phyloP scores from a whole-genome alignment of 2,329 filamentous ascomycete genomes.

The Cordyceps pruinosa region DNA sequence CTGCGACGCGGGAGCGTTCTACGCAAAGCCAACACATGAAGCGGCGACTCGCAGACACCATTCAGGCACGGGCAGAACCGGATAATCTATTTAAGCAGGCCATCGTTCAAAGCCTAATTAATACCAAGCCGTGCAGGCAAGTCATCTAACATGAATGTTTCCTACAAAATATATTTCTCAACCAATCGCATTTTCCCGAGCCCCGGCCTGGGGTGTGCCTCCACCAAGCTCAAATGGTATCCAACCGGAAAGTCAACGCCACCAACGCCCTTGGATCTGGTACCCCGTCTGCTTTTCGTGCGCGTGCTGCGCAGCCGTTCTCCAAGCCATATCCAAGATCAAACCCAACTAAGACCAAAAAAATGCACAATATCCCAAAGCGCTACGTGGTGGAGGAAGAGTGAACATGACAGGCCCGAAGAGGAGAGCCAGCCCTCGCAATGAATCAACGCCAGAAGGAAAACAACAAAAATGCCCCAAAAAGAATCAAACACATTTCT shows the following conservation, averaged over 20 bases:
- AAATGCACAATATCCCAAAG: constrained; percentile 1
- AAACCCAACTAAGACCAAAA: not conserved
- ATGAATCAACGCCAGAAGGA: constrained; percentile 7
- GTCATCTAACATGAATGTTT: constrained; percentile 12
- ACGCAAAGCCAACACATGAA: too few species aligned
- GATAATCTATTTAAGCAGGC: not conserved
- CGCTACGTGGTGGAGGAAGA: not conserved
- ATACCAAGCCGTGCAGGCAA: constrained; percentile 7
- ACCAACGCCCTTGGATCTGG: constrained; percentile 6
- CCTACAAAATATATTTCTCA: not conserved
- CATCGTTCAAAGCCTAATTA: constrained; percentile 10
- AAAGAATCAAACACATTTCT: not conserved
- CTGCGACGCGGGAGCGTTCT: too few species aligned
- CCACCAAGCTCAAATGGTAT: constrained; percentile 9
- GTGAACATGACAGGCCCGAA: not conserved
- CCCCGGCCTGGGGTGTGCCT: not conserved
- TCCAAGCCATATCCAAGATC: not conserved
- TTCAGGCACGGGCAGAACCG: too few species aligned
- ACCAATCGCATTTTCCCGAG: not conserved
- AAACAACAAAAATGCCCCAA: constrained; percentile 5
- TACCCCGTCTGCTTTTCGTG: not conserved
- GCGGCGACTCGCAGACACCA: not conserved
- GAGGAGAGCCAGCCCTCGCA: not conserved
- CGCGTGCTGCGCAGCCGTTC: not conserved
- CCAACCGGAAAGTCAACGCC: constrained; percentile 8